Conservation (phyloP, 106 monocot species). For the Platanthera zijinensis region DNA sequence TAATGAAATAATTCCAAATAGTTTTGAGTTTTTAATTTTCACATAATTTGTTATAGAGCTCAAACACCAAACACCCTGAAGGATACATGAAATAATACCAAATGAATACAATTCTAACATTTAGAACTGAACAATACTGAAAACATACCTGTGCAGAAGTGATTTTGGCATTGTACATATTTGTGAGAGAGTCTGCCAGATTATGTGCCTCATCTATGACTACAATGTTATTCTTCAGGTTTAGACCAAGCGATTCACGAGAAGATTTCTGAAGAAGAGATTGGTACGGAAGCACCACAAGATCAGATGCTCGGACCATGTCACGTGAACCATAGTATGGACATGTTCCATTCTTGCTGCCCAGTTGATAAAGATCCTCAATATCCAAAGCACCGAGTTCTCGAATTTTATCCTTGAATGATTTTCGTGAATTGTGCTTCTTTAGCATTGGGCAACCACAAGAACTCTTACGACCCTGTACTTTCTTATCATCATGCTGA, state of each 20-base stretch:
- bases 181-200: constrained; percentile 83
- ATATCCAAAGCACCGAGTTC: constrained; percentile 70
- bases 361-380: constrained; percentile 77
- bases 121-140: neutral
- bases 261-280: constrained; percentile 78
- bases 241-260: constrained; percentile 82
- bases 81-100: too few relatives aligned
- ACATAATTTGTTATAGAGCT: too few relatives aligned
- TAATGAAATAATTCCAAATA: too few relatives aligned
- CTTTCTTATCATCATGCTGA: constrained; percentile 22
- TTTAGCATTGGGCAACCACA: constrained; percentile 84
- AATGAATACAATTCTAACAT: too few relatives aligned
- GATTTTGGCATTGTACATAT: constrained; percentile 85
- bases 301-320: constrained; percentile 55
- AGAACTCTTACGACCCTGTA: constrained; percentile 24
- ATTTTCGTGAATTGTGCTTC: constrained; percentile 39
- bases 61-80: too few relatives aligned
- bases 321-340: constrained; percentile 89
- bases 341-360: constrained; percentile 72
- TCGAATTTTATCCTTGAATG: constrained; percentile 40
- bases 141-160: constrained; percentile 60
- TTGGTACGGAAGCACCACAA: constrained; percentile 92
- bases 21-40: too few relatives aligned
- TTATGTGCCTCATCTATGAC: constrained; percentile 98
- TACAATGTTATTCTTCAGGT: constrained; percentile 75